Base-by-base conservation (phyloP, 768 basidiomycete genomes). In the Crucibulum laeve region DNA sequence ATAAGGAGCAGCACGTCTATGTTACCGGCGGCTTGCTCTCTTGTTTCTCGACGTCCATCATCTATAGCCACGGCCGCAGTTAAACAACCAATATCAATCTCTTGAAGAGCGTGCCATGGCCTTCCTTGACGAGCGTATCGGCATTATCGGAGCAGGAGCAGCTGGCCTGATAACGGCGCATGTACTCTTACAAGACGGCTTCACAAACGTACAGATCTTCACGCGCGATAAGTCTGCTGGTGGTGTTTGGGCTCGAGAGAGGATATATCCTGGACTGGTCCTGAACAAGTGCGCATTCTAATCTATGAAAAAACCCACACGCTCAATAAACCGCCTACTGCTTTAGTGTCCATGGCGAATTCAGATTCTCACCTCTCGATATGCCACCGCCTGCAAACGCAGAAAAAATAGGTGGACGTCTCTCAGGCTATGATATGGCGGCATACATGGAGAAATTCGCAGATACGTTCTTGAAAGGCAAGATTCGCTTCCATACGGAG, bases 301-400 rank as follows among this genome's bases (percentile, higher is more conserved):
- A 15, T 19, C 10, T n/a, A n/a, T n/a, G n/a, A n/a, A n/a, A n/a
- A n/a, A n/a, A n/a, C n/a, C n/a, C n/a, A n/a, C n/a, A n/a, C n/a
- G n/a, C n/a, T n/a, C n/a, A n/a, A n/a, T n/a, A n/a, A n/a, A n/a
- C n/a, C n/a, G n/a, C n/a, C 35, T 36, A 11, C 14, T 23, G 18
- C 22, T 10, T 17, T 43, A 84, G 83, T 51, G 79, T 84, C 1
- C 73, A 81, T 51, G 82, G 81, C 2, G 80, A 86, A 49, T 82
- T 73, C 47, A 54, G 68, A 10, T 83, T 84, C 59, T 82, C 82
- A 4, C 50, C 73, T 0, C 47, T 81, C 26, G 54, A 65, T 1
- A 83, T 83, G 82, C 71, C 73, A 0, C 57, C 61, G 3, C 77
- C 74, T 10, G 26, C 50, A 5, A 49, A 64, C n/a, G 46, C 61